Conservation (phyloP, 2,329 filamentous ascomycete genomes). For the Aspergillus proliferans region DNA sequence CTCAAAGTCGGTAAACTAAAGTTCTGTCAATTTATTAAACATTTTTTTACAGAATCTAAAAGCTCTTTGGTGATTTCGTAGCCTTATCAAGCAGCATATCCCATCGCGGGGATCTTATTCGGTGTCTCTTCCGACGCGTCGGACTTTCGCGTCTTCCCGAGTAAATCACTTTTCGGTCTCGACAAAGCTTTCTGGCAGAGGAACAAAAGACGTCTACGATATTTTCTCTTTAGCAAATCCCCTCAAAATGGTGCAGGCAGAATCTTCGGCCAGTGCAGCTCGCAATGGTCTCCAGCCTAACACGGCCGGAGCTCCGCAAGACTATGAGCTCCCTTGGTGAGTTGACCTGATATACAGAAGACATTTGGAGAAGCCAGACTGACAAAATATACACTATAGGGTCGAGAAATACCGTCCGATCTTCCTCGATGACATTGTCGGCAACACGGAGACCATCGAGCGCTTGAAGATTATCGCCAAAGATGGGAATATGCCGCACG, state of each 20-base stretch:
- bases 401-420: conserved; percentile 97
- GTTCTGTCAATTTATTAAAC: no score
- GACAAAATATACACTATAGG: conserved; percentile 48
- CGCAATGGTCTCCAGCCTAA: conserved; percentile 37
- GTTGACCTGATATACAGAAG: conserved; percentile 2
- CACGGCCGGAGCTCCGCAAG: conserved; percentile 33
- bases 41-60: no score
- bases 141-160: conserved; percentile 22
- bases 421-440: conserved; percentile 93
- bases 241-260: conserved; percentile 38
- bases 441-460: conserved; percentile 96
- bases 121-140: conserved; percentile 19
- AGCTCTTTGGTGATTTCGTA: not conserved
- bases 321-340: conserved; percentile 48
- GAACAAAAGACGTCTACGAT: not conserved
- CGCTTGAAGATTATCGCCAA: conserved; percentile 96
- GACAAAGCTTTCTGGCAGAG: not conserved
- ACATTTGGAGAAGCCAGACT: conserved; percentile 3
- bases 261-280: conserved; percentile 41
- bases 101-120: conserved; percentile 5
- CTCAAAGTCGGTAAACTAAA: no score
- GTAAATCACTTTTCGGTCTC: not conserved
- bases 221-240: conserved; percentile 1
- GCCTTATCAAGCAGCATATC: not conserved
- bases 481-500: conserved; percentile 98